A percentile compares a stretch with the other conserved stretches of the same genome.
Conservation (phyloP, 1,284 basidiomycete species). For the Ceraceosorus guamensis region DNA sequence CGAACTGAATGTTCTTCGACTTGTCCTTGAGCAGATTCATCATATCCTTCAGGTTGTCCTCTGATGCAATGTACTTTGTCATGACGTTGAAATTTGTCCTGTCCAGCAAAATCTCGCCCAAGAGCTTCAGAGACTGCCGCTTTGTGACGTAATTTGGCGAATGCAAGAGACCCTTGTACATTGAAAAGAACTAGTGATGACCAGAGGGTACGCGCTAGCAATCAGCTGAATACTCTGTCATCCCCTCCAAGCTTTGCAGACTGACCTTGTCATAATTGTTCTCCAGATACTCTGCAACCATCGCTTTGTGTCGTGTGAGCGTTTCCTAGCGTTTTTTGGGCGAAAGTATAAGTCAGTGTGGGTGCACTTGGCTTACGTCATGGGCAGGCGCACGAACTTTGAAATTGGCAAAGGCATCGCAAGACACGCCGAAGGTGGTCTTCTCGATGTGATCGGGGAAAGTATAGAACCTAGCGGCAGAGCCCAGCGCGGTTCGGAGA, state of each 20-base stretch:
- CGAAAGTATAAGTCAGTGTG: neutral
- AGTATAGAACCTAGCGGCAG: constrained; percentile 70
- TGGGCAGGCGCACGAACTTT: constrained; percentile 55
- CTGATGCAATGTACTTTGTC: constrained; percentile 84
- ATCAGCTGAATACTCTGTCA: neutral
- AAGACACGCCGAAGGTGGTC: constrained; percentile 94
- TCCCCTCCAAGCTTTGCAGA: constrained; percentile 13
- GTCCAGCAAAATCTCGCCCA: constrained; percentile 95
- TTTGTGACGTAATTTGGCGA: constrained; percentile 99
- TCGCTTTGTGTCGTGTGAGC: constrained; percentile 85
- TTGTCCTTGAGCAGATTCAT: constrained; percentile 97
- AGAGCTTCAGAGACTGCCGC: constrained; percentile 91
- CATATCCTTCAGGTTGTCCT: constrained; percentile 96
- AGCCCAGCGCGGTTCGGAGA: neutral
- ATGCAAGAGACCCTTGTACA: constrained; percentile 83
- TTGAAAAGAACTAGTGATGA: constrained; percentile 72
- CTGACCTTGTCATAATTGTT: constrained; percentile 87
- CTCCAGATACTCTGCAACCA: constrained; percentile 93
- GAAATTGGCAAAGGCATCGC: constrained; percentile 92
- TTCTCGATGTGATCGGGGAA: constrained; percentile 96
- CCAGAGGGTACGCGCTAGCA: neutral
- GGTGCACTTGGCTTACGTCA: neutral
- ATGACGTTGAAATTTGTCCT: constrained; percentile 96
- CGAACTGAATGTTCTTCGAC: constrained; percentile 98
- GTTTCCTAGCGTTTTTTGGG: constrained; percentile 45